A percentile compares a stretch with the other conserved stretches of the same genome.
Conservation (phyloP, 129 eudicot genomes). For the Deinandra increscens region DNA sequence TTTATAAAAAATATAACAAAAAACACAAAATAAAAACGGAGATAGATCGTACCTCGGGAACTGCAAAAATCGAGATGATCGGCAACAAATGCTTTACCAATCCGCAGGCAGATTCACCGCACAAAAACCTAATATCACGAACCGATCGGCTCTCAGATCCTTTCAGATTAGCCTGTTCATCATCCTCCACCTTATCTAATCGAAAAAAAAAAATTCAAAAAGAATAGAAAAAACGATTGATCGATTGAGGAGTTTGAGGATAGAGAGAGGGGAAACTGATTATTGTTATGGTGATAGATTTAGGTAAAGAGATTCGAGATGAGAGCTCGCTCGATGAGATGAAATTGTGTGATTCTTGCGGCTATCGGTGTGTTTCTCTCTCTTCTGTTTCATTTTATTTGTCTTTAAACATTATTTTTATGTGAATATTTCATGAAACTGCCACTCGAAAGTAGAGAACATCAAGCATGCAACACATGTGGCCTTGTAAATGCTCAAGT, state of each 20-base stretch:
- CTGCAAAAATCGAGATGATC: constrained; percentile 38
- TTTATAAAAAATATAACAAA: too few species aligned
- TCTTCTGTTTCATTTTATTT: neutral
- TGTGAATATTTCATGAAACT: constrained; percentile 22
- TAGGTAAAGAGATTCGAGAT: constrained; percentile 32
- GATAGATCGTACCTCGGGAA: constrained; percentile 49
- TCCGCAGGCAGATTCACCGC: constrained; percentile 21
- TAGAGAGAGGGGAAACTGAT: constrained; percentile 9
- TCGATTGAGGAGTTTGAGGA: constrained; percentile 18
- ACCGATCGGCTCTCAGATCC: constrained; percentile 36
- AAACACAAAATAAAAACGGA: constrained; percentile 1
- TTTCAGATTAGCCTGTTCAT: constrained; percentile 11
- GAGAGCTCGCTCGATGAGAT: constrained; percentile 25
- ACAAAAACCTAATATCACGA: constrained; percentile 12
- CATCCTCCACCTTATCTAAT: constrained; percentile 28
- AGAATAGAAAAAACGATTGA: constrained; percentile 6
- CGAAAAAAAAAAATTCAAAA: constrained; percentile 5
- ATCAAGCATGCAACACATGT: constrained; percentile 39
- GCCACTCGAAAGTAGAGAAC: constrained; percentile 26
- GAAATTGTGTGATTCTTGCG: constrained; percentile 32
- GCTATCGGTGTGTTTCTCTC: constrained; percentile 43
- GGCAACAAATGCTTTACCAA: constrained; percentile 34
- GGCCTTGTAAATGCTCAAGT: constrained; percentile 34
- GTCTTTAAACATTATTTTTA: neutral
- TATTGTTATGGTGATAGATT: too few species aligned